Percentiles rank a stretch among this genome's conserved stretches.
These are phyloP conservation scores for Arachnomyces sp. DNA, from an alignment of 2,329 filamentous ascomycete genomes.

Conservation along the genomic window DNA sequence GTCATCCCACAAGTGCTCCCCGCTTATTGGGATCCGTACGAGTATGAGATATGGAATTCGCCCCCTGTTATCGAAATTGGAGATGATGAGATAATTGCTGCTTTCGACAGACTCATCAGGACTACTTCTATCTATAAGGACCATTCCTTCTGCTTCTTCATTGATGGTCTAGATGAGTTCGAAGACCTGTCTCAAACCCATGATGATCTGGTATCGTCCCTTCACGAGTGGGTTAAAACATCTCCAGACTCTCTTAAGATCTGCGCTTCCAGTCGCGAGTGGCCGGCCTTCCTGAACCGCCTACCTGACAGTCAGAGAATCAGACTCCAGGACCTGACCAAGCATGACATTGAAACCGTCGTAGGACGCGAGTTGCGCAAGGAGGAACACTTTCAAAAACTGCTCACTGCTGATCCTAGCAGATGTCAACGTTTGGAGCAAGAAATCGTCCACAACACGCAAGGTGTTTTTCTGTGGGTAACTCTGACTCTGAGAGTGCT, in stretches of 20 bases:
- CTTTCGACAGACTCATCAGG: conserved; percentile 8
- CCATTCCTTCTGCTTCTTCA: conserved; percentile 25
- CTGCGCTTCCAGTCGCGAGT: conserved; percentile 23
- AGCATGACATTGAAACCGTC: conserved; percentile 18
- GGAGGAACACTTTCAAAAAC: conserved; percentile 14
- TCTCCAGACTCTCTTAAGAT: conserved; percentile 13
- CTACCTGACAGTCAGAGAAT: conserved; percentile 14
- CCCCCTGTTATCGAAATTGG: too few relatives aligned
- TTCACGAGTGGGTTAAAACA: too few relatives aligned
- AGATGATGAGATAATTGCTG: too few relatives aligned
- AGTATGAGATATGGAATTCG: conserved; percentile 7
- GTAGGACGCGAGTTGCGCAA: conserved; percentile 3
- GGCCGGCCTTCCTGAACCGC: conserved; percentile 21
- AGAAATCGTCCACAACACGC: conserved; percentile 14
- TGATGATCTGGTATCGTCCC: conserved; percentile 11
- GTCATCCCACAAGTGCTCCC: conserved; percentile 20
- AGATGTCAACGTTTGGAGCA: conserved; percentile 8
- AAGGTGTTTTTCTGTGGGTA: conserved; percentile 28
- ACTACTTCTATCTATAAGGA: conserved; percentile 1
- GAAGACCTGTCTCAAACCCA: conserved; percentile 15
- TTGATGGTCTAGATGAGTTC: conserved; percentile 25
- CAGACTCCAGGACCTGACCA: conserved; percentile 18
- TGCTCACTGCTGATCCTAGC: not conserved
- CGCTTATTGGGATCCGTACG: too few relatives aligned
- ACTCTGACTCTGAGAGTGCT: too few relatives aligned